Evolutionary conservation across 1,284 basidiomycete genomes (phyloP).

Genomic region (Mycosarcoma maydis): DNA sequence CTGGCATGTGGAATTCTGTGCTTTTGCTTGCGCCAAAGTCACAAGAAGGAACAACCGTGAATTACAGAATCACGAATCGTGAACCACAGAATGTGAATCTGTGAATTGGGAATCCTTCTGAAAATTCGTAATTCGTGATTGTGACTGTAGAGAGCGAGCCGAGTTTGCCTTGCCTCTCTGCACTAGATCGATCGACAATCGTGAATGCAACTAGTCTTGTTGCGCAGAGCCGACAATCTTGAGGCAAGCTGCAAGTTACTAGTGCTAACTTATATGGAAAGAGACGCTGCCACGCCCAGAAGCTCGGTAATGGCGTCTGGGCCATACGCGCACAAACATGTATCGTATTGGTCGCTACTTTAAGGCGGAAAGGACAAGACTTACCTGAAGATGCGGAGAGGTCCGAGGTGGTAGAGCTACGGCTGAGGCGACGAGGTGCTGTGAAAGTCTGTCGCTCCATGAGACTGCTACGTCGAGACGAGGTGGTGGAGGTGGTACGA

Average conservation of each 20-base stretch:
- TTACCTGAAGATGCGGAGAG: constrained; percentile 28
- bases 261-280: too few species aligned
- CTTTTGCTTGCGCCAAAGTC: constrained; percentile 7
- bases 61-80: too few species aligned
- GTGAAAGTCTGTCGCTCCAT: constrained; percentile 37
- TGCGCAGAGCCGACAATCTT: too few species aligned
- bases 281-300: too few species aligned
- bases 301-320: too few species aligned
- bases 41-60: too few species aligned
- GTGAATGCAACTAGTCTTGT: too few species aligned
- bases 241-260: too few species aligned
- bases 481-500: constrained; percentile 36
- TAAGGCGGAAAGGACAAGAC: constrained; percentile 1
- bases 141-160: constrained; percentile 22
- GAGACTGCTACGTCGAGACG: constrained; percentile 35
- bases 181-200: constrained; percentile 16
- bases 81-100: too few species aligned
- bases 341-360: too few species aligned
- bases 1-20: background rate
- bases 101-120: background rate
- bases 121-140: too few species aligned
- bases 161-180: constrained; percentile 1
- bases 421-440: constrained; percentile 27
- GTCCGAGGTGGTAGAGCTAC: constrained; percentile 35
- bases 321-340: too few species aligned